Evolutionary conservation across 2,329 filamentous ascomycete genomes (phyloP).

Genomic region (Helotiales sp.): DNA sequence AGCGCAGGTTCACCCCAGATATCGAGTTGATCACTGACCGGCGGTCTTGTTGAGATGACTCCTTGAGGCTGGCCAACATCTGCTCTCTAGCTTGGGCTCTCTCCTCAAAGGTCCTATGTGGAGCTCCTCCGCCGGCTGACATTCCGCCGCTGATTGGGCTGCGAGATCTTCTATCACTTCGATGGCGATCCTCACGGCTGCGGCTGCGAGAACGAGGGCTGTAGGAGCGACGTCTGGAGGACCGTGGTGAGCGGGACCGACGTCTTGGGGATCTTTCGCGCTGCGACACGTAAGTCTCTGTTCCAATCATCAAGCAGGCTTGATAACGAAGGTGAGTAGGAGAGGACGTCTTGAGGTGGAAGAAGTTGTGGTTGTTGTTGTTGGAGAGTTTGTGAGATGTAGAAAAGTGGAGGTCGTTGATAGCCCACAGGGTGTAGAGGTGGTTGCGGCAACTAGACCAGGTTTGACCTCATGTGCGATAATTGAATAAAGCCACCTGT

Average conservation of each 20-base stretch:
- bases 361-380: not conserved
- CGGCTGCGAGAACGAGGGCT: conserved; percentile 79
- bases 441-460: conserved; percentile 24
- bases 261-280: conserved; percentile 84
- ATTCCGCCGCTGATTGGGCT: conserved; percentile 67
- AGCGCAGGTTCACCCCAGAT: not conserved
- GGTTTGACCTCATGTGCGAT: conserved; percentile 16
- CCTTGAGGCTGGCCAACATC: conserved; percentile 94
- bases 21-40: conserved; percentile 51
- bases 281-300: conserved; percentile 54
- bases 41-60: conserved; percentile 96
- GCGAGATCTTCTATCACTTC: conserved; percentile 76
- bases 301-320: conserved; percentile 36
- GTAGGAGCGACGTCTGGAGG: conserved; percentile 74
- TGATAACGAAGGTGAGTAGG: conserved; percentile 10
- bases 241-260: conserved; percentile 80
- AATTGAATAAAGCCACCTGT: conserved; percentile 25
- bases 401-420: not conserved
- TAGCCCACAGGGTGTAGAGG: conserved; percentile 24
- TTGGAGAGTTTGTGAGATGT: conserved; percentile 3
- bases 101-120: conserved; percentile 82
- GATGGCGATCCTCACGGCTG: conserved; percentile 78
- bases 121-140: conserved; percentile 56
- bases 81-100: conserved; percentile 83
- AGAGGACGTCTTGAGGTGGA: not conserved